These are phyloP conservation scores for Suillus paluster DNA, from an alignment of 768 basidiomycete genomes.

Conservation along the genomic window DNA sequence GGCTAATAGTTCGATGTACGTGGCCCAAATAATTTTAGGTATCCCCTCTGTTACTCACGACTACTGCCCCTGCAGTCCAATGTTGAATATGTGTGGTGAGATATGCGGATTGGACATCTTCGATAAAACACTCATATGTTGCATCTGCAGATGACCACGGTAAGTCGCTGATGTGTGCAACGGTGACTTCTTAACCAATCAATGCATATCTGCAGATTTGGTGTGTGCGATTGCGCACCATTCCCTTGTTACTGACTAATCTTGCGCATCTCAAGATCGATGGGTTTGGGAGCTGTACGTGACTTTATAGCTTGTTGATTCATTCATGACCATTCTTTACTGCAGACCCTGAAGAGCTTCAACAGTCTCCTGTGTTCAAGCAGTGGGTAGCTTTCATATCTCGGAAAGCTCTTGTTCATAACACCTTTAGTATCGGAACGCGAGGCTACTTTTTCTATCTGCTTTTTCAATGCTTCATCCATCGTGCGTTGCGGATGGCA, in stretches of 20 bases:
- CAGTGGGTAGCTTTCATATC: conserved; percentile 43
- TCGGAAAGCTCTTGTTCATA: neutral
- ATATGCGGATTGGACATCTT: conserved; percentile 6
- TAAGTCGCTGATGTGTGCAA: conserved; percentile 34
- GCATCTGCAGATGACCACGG: conserved; percentile 74
- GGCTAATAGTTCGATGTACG: conserved; percentile 90
- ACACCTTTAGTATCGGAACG: conserved; percentile 66
- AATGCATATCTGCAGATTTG: conserved; percentile 43
- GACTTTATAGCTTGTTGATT: neutral
- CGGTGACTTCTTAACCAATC: conserved; percentile 10
- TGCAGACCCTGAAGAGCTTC: conserved; percentile 81
- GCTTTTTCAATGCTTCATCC: conserved; percentile 92
- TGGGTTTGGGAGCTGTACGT: conserved; percentile 82
- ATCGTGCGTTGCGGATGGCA: conserved; percentile 49
- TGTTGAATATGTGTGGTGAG: conserved; percentile 86
- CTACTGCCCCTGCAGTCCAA: conserved; percentile 56
- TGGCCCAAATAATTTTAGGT: conserved; percentile 2
- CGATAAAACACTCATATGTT: conserved; percentile 5
- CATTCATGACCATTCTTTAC: conserved; percentile 9
- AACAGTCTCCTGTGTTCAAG: conserved; percentile 72
- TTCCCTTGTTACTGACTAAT: neutral
- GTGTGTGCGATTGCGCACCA: conserved; percentile 35
- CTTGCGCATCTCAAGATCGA: conserved; percentile 59
- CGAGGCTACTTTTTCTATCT: conserved; percentile 92
- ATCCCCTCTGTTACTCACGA: conserved; percentile 7